These are phyloP conservation scores for Candida ipomoeae DNA, from an alignment of 805 yeast genomes.

Conservation along the genomic window DNA sequence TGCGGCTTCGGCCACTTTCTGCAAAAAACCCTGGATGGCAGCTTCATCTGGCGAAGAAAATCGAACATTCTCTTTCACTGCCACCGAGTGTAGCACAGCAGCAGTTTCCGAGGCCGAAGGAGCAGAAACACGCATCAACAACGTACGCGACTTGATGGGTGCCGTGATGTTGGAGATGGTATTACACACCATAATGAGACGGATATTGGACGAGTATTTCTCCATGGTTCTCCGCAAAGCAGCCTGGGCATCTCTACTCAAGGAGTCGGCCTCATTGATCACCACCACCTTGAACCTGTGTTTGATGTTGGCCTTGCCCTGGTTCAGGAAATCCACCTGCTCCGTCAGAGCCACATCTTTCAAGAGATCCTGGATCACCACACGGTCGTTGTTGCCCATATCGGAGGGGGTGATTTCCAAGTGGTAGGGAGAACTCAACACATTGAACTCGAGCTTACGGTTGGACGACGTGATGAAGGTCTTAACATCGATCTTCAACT, in stretches of 20 bases:
- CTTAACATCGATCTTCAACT: slow-evolving; percentile 80
- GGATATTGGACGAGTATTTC: slow-evolving; percentile 80
- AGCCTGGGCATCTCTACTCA: slow-evolving; percentile 92
- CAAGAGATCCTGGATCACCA: slow-evolving; percentile 88
- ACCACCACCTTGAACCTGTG: slow-evolving; percentile 75
- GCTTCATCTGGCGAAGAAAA: slow-evolving; percentile 38
- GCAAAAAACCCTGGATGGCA: slow-evolving; percentile 34
- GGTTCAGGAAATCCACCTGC: slow-evolving; percentile 75
- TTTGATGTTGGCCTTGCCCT: slow-evolving; percentile 32
- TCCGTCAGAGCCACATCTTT: slow-evolving; percentile 95
- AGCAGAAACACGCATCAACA: slow-evolving; percentile 81
- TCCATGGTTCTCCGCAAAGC: slow-evolving; percentile 96
- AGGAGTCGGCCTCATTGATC: slow-evolving; percentile 86
- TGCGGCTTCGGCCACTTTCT: slow-evolving; percentile 49
- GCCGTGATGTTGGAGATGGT: slow-evolving; percentile 88
- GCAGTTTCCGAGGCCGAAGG: slow-evolving; percentile 63
- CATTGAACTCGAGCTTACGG: slow-evolving; percentile 83
- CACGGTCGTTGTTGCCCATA: slow-evolving; percentile 92
- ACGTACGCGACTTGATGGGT: slow-evolving; percentile 91
- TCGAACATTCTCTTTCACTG: slow-evolving; percentile 49
- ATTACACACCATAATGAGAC: slow-evolving; percentile 81
- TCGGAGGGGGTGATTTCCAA: slow-evolving; percentile 95
- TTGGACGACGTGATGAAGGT: slow-evolving; percentile 70
- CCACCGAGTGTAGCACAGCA: slow-evolving; percentile 50
- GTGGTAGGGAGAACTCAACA: slow-evolving; percentile 88